These are phyloP conservation scores for Chlorencoelia australis DNA, from an alignment of 2,329 filamentous ascomycete species.

Conservation along the genomic window DNA sequence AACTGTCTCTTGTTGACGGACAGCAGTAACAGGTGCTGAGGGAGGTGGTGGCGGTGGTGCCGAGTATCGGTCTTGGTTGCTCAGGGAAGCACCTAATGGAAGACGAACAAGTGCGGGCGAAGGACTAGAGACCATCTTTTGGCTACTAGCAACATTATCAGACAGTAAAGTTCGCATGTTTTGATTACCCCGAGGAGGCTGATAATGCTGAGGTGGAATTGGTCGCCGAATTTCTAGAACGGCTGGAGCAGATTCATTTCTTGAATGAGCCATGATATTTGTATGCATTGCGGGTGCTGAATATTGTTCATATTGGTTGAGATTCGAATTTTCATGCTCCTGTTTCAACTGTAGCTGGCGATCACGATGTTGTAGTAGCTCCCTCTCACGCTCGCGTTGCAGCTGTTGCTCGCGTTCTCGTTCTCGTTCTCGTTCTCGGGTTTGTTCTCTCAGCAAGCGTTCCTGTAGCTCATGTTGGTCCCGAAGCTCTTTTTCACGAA, in stretches of 20 bases:
- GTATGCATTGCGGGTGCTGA: conserved; percentile 14
- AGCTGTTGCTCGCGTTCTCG: conserved; percentile 6
- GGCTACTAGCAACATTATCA: conserved; percentile 14
- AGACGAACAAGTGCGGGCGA: conserved; percentile 18
- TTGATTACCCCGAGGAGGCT: conserved; percentile 16
- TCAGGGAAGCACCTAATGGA: conserved; percentile 20
- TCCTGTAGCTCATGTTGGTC: conserved; percentile 7
- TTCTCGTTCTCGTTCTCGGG: conserved; percentile 9
- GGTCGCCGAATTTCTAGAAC: conserved; percentile 17
- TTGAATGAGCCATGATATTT: conserved; percentile 15
- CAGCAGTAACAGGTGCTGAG: conserved; percentile 31
- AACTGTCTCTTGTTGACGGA: conserved; percentile 34
- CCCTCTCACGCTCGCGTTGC: conserved; percentile 6
- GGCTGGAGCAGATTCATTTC: conserved; percentile 15
- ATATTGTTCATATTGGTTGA: conserved; percentile 28
- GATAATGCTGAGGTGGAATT: conserved; percentile 13
- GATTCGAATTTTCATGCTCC: conserved; percentile 25
- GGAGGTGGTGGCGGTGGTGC: conserved; percentile 12
- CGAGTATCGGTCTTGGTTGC: conserved; percentile 19
- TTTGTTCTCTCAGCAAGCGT: conserved; percentile 7
- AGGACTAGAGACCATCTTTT: conserved; percentile 19
- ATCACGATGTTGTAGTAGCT: conserved; percentile 13
- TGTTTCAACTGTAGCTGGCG: conserved; percentile 23
- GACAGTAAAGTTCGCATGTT: conserved; percentile 16
- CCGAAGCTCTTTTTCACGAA: conserved; percentile 3